Percentiles rank a stretch among this genome's conserved stretches.
Evolutionary conservation across 140 eudicot species (phyloP).

Genomic region (Flaveria floridana): DNA sequence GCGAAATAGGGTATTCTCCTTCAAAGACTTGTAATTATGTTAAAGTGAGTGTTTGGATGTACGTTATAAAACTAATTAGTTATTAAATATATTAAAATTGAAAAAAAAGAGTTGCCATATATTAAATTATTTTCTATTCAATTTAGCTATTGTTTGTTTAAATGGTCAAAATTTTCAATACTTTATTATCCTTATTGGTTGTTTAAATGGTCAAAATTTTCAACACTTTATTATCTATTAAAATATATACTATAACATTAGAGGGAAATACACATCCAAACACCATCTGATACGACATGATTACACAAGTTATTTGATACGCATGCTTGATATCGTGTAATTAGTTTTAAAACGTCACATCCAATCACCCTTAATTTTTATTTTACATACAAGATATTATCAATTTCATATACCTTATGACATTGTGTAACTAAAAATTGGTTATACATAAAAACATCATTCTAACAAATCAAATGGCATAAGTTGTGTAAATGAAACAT

Average conservation of each 20-base stretch:
- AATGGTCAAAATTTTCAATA: background rate
- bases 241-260: background rate
- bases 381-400: background rate
- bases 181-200: background rate
- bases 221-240: background rate
- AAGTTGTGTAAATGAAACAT: background rate
- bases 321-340: background rate
- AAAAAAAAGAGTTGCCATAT: background rate
- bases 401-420: slow-evolving; percentile 3
- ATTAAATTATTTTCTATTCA: background rate
- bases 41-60: slow-evolving; percentile 31
- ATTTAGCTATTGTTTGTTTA: background rate
- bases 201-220: background rate
- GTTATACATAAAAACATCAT: background rate
- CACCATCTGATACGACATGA: slow-evolving; percentile 25
- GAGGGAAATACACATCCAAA: slow-evolving; percentile 24
- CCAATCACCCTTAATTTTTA: slow-evolving; percentile 21
- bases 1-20: slow-evolving; percentile 34
- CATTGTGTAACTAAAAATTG: background rate
- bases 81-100: too few species aligned
- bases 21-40: slow-evolving; percentile 33
- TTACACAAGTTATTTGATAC: slow-evolving; percentile 17
- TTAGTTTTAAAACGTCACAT: slow-evolving; percentile 28
- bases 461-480: background rate
- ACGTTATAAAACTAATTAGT: slow-evolving; percentile 26